Conservation (phyloP, 371 early-diverging fungal species). For the Apophysomyces variabilis region DNA sequence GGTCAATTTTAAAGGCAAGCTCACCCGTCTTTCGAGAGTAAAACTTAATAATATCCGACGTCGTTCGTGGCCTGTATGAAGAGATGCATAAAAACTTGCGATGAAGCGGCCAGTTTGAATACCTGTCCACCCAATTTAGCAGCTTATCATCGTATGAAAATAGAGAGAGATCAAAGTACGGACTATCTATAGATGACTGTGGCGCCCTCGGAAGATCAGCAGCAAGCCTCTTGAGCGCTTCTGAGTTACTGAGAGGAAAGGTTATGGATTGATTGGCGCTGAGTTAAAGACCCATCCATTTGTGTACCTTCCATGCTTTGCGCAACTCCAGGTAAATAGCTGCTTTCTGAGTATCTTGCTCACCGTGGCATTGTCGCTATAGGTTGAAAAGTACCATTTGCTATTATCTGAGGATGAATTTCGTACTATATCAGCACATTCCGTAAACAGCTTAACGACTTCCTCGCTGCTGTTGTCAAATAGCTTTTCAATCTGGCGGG, state of each 20-base stretch:
- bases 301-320: slow-evolving; percentile 13
- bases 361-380: slow-evolving; percentile 1
- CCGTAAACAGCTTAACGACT: slow-evolving; percentile 8
- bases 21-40: slow-evolving; percentile 3
- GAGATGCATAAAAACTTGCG: not conserved
- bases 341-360: slow-evolving; percentile 8
- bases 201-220: slow-evolving; percentile 1
- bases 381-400: slow-evolving; percentile 11
- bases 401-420: not conserved
- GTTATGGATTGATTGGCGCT: no score
- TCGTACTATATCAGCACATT: slow-evolving; percentile 6
- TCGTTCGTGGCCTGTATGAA: not conserved
- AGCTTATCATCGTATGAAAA: slow-evolving; percentile 14
- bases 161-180: slow-evolving; percentile 15
- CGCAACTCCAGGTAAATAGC: slow-evolving; percentile 10
- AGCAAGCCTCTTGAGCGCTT: slow-evolving; percentile 8
- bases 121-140: slow-evolving; percentile 5
- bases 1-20: slow-evolving; percentile 15
- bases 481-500: slow-evolving; percentile 5
- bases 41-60: not conserved
- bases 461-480: slow-evolving; percentile 15
- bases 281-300: not conserved
- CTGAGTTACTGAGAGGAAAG: not conserved
- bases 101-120: not conserved
- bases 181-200: slow-evolving; percentile 14